Evolutionary conservation across 352 stramenopile species (phyloP), one percentile per base, ranked within the genome.

Genomic region (Globisporangium apiculatum): DNA sequence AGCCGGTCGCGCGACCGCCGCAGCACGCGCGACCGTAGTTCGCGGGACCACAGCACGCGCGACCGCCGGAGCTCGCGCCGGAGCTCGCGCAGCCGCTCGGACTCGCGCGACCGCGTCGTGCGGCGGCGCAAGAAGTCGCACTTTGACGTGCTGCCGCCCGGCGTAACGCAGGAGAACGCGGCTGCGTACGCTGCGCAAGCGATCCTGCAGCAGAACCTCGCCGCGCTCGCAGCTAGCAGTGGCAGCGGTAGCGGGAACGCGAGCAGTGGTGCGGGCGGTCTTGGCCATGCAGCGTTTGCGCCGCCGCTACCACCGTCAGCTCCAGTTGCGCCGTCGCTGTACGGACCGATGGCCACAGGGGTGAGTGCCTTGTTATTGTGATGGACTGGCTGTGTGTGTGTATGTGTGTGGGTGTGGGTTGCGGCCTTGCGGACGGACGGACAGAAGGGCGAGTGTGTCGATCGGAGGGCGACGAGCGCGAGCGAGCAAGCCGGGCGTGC

Each of bases 181-280:
- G 83, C 83, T 3, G 81, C 83, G 11, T 94, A 88, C 56, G 83
- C 83, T 7, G 83, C 83, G n/a, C 81, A 94, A 56, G 79, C 76
- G 10, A 94, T 94, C 54, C 52, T 94, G 53, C 81, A 94, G 70
- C 81, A 91, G 57, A 94, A 89, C 62, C 84, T 94, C 76, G 77
- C 76, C 35, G 70, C 77, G 48, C 68, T 89, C 11, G 79, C 77
- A 0, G 79, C 79, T 4, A 69, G 77, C 24, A 79, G 89, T 2
- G 83, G 77, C 15, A 71, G 77, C 0, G 77, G 74, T 31, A 31
- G 24, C 24, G 24, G 24, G 24, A 31, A 31, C 24, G 24, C 24
- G 24, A 31, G 24, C 24, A 31, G 24, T 31, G 24, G 24, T 31
- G 24, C 24, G 24, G 24, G 24, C 24, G 24, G 24, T 31, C 24